Conservation (phyloP, 2,329 filamentous ascomycete species). For the Bertia moriformis region DNA sequence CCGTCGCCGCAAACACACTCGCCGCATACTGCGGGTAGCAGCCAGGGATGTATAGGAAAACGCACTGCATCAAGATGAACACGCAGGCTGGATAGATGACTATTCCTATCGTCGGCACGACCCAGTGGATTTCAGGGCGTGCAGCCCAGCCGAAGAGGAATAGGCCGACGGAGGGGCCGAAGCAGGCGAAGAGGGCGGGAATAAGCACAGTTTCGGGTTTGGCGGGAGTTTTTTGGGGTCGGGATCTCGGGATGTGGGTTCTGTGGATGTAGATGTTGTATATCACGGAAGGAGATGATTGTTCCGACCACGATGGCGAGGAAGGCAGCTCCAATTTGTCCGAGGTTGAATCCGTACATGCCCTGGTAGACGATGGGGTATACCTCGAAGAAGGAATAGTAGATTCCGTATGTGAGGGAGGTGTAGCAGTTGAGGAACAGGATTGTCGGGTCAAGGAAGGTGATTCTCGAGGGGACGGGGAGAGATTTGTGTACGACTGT, state of each 20-base stretch:
- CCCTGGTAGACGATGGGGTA: constrained; percentile 49
- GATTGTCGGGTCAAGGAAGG: constrained; percentile 44
- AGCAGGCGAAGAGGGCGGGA: constrained; percentile 34
- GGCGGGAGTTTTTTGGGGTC: too few relatives aligned
- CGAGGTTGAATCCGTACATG: constrained; percentile 43
- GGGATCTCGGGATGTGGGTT: constrained; percentile 29
- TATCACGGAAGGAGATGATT: constrained; percentile 30
- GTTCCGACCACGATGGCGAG: constrained; percentile 43
- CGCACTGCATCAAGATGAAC: constrained; percentile 42
- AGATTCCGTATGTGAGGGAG: constrained; percentile 45
- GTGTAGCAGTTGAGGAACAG: constrained; percentile 48
- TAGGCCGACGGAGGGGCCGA: constrained; percentile 40
- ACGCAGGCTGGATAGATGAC: constrained; percentile 33
- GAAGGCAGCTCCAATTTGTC: constrained; percentile 44
- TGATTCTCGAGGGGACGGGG: constrained; percentile 45
- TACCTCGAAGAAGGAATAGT: constrained; percentile 51
- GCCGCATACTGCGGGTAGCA: constrained; percentile 41
- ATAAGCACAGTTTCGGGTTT: constrained; percentile 36
- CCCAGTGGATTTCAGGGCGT: constrained; percentile 33
- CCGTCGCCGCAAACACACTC: constrained; percentile 43
- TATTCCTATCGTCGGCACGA: constrained; percentile 40
- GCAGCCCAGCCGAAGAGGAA: constrained; percentile 48
- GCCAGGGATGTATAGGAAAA: constrained; percentile 44
- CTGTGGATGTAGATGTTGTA: constrained; percentile 37
- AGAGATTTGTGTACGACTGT: constrained; percentile 37